Evolutionary conservation across 2,329 filamentous ascomycete species (phyloP), one percentile per base, ranked within the genome.

Genomic region (Verticillium isaacii): DNA sequence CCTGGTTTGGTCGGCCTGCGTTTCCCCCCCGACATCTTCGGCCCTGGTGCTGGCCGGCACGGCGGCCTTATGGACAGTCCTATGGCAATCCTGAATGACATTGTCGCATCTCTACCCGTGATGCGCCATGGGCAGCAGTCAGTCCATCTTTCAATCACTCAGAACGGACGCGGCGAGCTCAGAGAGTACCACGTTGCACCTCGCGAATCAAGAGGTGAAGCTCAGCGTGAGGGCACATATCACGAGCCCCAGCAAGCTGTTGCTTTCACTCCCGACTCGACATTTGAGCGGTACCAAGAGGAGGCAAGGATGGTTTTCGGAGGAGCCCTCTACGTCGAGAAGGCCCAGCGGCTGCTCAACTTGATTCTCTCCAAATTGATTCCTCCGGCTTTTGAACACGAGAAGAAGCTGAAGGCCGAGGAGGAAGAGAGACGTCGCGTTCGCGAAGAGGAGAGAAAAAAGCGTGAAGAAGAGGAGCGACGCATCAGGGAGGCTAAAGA

Each of bases 251-350:
- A 85, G n/a, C 89, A 90, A 67, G 89, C 92, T 14, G 88, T 93
- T 32, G 80, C 87, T 2, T 98, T 98, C 73, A 78, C 82, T 23
- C n/a, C 19, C 6, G 34, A 29, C 12, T 82, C 85, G 9, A 98
- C 95, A 1, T 80, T 84, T 61, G 82, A 84, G 60, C 89, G 95
- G 64, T 99, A 96, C 89, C 86, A 91, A 71, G 92, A 97, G 71
- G 96, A 98, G 74, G 89, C 93, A 9, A 88, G 89, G 65, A 88
- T 99, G 73, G 82, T 98, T 0, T 98, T 95, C 74, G 90, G 91
- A 32, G 76, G 80, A 25, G 81, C 78, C 57, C 84, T 89, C 57
- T 61, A 64, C 59, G 72, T 85, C 3, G 93, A 97, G 57, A 90
- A 90, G 71, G 84, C 88, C 2, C 81, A 85, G 63, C 85, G 85